Conservation (phyloP, 139 green algal species). For the Spirogloea muscicola region DNA sequence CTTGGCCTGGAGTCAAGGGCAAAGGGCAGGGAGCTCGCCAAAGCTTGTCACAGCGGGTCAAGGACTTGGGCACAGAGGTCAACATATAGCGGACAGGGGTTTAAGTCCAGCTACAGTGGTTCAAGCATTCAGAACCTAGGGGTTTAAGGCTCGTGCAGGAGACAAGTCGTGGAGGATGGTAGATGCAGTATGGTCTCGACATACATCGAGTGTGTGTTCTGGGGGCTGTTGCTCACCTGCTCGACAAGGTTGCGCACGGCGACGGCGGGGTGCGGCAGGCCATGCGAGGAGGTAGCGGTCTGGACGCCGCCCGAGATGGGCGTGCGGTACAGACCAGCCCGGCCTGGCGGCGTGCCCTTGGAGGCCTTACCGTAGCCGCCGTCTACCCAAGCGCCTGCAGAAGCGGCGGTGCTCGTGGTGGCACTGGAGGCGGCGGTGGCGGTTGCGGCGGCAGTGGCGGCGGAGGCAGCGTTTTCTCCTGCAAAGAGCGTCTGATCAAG, state of each 20-base stretch:
- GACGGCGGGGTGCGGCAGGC: slow-evolving; percentile 76
- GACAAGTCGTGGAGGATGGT: neutral
- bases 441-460: too few relatives aligned
- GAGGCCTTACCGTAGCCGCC: too few relatives aligned
- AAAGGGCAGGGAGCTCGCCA: too few relatives aligned
- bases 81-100: too few relatives aligned
- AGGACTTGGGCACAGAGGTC: too few relatives aligned
- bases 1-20: slow-evolving; percentile 55
- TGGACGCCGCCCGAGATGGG: slow-evolving; percentile 79
- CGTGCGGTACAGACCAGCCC: slow-evolving; percentile 62
- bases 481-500: too few relatives aligned
- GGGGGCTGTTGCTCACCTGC: slow-evolving; percentile 7
- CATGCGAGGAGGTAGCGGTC: slow-evolving; percentile 75
- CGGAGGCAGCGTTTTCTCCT: too few relatives aligned
- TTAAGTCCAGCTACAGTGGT: neutral
- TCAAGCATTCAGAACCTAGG: neutral
- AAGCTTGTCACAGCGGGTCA: too few relatives aligned
- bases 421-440: too few relatives aligned
- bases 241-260: slow-evolving; percentile 87
- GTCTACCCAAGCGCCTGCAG: too few relatives aligned
- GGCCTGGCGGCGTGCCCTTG: too few relatives aligned
- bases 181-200: neutral
- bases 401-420: too few relatives aligned
- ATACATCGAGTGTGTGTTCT: neutral
- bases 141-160: neutral